Evolutionary conservation across 352 stramenopile species (phyloP).

Genomic region (Globisporangium cederbergense): DNA sequence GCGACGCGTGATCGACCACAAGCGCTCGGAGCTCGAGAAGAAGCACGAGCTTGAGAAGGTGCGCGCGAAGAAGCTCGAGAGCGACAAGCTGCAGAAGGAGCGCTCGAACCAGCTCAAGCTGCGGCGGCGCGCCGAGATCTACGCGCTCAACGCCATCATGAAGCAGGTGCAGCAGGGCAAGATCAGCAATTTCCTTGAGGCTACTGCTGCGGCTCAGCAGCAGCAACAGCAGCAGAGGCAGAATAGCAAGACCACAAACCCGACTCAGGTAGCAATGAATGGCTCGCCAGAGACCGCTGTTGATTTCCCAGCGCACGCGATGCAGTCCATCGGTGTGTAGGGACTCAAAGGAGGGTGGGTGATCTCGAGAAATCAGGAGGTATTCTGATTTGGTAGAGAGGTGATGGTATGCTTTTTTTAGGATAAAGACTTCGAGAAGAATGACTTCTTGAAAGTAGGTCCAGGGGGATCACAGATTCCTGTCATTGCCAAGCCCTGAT

Average conservation of each 20-base stretch:
- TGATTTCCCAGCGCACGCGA: neutral
- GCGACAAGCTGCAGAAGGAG: constrained; percentile 47
- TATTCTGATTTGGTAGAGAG: neutral
- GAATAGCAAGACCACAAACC: neutral
- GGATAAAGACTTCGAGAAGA: no score
- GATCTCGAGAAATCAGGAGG: neutral
- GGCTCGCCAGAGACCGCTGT: neutral
- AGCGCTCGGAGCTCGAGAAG: constrained; percentile 52
- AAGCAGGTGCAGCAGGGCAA: constrained; percentile 65
- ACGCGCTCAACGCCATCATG: constrained; percentile 65
- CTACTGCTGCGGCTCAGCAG: constrained; percentile 18
- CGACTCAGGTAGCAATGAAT: neutral
- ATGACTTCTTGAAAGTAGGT: no score
- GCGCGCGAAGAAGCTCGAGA: constrained; percentile 36
- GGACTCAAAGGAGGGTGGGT: neutral
- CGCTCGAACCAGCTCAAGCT: constrained; percentile 40
- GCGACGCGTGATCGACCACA: constrained; percentile 51
- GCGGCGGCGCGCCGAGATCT: constrained; percentile 64
- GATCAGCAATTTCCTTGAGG: constrained; percentile 40
- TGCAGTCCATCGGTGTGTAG: constrained; percentile 27
- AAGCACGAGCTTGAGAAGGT: constrained; percentile 45
- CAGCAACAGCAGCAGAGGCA: constrained; percentile 19
- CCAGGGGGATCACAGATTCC: neutral
- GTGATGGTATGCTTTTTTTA: neutral
- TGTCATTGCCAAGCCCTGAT: neutral